A percentile compares a stretch with the other conserved stretches of the same genome.
Conservation (phyloP, 805 yeast genomes). For the Saccharomycopsis capsularis region DNA sequence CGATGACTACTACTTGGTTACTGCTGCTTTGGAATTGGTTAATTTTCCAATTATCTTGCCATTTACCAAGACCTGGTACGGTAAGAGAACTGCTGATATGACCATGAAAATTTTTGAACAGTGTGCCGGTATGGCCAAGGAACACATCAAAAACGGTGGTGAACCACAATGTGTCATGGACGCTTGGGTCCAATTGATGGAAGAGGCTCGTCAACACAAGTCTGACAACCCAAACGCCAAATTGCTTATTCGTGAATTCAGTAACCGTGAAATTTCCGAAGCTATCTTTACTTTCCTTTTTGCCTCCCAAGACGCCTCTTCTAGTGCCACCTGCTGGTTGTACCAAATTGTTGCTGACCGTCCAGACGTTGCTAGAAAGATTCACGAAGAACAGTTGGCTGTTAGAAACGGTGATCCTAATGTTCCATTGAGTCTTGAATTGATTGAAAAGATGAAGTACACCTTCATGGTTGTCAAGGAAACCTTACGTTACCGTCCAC, state of each 20-base stretch:
- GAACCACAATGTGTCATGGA: conserved; percentile 87
- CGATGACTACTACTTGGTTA: conserved; percentile 85
- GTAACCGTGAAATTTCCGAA: conserved; percentile 89
- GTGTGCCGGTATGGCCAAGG: conserved; percentile 86
- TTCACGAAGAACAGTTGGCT: conserved; percentile 85
- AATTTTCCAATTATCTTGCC: conserved; percentile 97
- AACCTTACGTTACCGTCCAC: conserved; percentile 91
- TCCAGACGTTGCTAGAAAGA: conserved; percentile 79
- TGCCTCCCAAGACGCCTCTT: conserved; percentile 97
- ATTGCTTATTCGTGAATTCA: conserved; percentile 68
- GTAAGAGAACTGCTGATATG: conserved; percentile 85
- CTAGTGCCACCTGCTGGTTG: conserved; percentile 96
- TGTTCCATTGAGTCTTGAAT: conserved; percentile 53
- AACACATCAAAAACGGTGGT: conserved; percentile 69
- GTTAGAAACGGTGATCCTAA: conserved; percentile 74
- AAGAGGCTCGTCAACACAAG: conserved; percentile 44
- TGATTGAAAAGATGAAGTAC: conserved; percentile 82
- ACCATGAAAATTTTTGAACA: conserved; percentile 86
- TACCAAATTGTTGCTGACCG: conserved; percentile 95
- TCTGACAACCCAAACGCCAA: conserved; percentile 47
- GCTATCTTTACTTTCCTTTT: conserved; percentile 93
- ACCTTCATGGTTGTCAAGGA: conserved; percentile 90
- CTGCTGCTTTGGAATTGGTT: conserved; percentile 94
- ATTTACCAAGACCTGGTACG: conserved; percentile 97
- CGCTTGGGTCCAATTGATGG: conserved; percentile 87